These are phyloP conservation scores for Umbelopsis vinacea DNA, from an alignment of 192 early-diverging fungal species.

Conservation along the genomic window DNA sequence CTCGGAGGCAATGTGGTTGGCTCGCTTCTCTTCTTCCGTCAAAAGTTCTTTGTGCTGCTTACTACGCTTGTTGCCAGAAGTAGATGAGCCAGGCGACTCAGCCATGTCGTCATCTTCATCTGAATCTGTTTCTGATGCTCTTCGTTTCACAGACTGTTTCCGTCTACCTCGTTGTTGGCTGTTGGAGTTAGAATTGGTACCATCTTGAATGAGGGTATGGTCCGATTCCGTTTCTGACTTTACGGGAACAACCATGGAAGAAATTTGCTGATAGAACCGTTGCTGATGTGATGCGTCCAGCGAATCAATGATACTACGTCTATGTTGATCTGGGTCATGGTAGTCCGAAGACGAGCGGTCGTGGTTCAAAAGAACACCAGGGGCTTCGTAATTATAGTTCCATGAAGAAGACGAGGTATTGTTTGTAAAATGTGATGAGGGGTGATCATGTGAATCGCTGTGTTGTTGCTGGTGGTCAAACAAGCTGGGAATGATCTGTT, in stretches of 20 bases:
- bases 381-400: conserved; percentile 8
- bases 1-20: conserved; percentile 78
- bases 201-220: neutral
- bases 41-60: conserved; percentile 67
- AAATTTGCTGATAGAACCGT: conserved; percentile 21
- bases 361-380: conserved; percentile 4
- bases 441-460: conserved; percentile 9
- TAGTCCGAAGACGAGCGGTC: neutral
- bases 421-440: neutral
- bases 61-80: conserved; percentile 26
- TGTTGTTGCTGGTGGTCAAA: neutral
- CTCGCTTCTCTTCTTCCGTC: conserved; percentile 78
- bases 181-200: neutral
- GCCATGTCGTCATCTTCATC: conserved; percentile 22
- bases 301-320: conserved; percentile 24
- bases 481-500: neutral
- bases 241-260: conserved; percentile 6
- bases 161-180: neutral
- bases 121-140: conserved; percentile 16
- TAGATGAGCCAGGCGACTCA: conserved; percentile 18
- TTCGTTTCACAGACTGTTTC: conserved; percentile 20
- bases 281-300: conserved; percentile 24
- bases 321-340: conserved; percentile 21
- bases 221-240: conserved; percentile 2
- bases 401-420: neutral